A percentile compares a stretch with the other conserved stretches of the same genome.
These are phyloP conservation scores for Colletotrichum higginsianum DNA, from an alignment of 2,329 filamentous ascomycete genomes.

Conservation along the genomic window DNA sequence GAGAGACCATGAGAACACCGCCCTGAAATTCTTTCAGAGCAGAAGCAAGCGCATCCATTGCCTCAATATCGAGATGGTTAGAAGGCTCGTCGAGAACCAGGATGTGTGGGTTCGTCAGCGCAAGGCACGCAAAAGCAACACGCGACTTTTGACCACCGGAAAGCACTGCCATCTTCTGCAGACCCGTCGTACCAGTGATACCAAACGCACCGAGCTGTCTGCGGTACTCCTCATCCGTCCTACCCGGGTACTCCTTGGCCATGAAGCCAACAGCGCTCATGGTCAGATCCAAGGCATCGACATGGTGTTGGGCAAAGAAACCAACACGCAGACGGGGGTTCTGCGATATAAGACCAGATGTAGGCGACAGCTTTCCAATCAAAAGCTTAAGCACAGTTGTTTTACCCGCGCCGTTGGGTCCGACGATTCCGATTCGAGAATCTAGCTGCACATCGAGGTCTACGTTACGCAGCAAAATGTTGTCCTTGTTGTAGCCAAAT, in stretches of 20 bases:
- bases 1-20: slow-evolving; percentile 97
- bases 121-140: slow-evolving; percentile 97
- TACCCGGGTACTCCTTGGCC: slow-evolving; percentile 91
- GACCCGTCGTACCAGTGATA: slow-evolving; percentile 92
- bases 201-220: slow-evolving; percentile 92
- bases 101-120: slow-evolving; percentile 94
- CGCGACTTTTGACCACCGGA: slow-evolving; percentile 99
- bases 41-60: slow-evolving; percentile 93
- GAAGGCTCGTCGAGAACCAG: slow-evolving; percentile 98
- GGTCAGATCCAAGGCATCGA: slow-evolving; percentile 93
- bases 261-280: slow-evolving; percentile 95
- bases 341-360: slow-evolving; percentile 86
- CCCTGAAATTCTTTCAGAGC: slow-evolving; percentile 91
- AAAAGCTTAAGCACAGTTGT: slow-evolving; percentile 99
- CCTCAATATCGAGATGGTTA: slow-evolving; percentile 99
- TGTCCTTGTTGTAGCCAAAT: slow-evolving; percentile 89
- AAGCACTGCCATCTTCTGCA: slow-evolving; percentile 94
- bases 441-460: slow-evolving; percentile 98
- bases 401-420: slow-evolving; percentile 98
- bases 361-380: slow-evolving; percentile 85
- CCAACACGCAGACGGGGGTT: slow-evolving; percentile 91
- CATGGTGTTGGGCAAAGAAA: slow-evolving; percentile 99
- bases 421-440: slow-evolving; percentile 98
- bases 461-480: slow-evolving; percentile 84
- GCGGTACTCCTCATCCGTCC: slow-evolving; percentile 96